Percentiles rank a stretch among this genome's conserved stretches.
Evolutionary conservation across 2,329 filamentous ascomycete species (phyloP).

Genomic region (Akanthomyces uredinophilus): DNA sequence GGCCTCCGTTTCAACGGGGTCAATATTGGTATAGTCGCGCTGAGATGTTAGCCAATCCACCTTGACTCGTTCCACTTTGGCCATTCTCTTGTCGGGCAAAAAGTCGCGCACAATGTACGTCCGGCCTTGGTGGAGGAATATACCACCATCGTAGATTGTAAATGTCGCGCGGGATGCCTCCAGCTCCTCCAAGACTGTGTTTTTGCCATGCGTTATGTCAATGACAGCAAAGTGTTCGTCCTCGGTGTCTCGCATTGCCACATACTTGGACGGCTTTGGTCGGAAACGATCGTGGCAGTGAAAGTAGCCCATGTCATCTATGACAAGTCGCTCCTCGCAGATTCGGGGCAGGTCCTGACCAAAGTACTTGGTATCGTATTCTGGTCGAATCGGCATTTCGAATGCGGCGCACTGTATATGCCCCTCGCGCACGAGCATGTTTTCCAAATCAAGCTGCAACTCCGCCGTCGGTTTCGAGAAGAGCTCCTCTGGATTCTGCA

Average conservation of each 20-base stretch:
- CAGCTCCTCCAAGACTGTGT: constrained; percentile 88
- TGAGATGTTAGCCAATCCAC: constrained; percentile 95
- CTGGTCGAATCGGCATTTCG: constrained; percentile 85
- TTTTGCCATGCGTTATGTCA: constrained; percentile 76
- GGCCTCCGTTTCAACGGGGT: constrained; percentile 85
- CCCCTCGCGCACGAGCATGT: constrained; percentile 85
- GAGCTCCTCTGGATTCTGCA: constrained; percentile 91
- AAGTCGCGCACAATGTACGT: constrained; percentile 92
- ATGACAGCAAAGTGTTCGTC: constrained; percentile 94
- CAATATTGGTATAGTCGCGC: constrained; percentile 89
- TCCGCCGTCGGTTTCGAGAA: constrained; percentile 88
- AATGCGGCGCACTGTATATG: constrained; percentile 94
- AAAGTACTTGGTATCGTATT: constrained; percentile 73
- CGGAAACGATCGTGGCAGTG: constrained; percentile 87
- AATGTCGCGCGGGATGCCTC: constrained; percentile 93
- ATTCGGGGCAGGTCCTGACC: constrained; percentile 66
- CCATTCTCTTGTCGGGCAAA: constrained; percentile 71
- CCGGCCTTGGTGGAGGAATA: constrained; percentile 93
- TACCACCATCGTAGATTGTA: constrained; percentile 93
- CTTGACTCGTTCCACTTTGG: constrained; percentile 80
- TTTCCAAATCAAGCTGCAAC: constrained; percentile 85
- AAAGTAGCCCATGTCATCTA: constrained; percentile 75
- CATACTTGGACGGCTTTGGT: constrained; percentile 74
- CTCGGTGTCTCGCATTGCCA: constrained; percentile 81
- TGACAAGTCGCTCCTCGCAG: constrained; percentile 66